Evolutionary conservation across 2,329 filamentous ascomycete species (phyloP).

Genomic region (Geosmithia flava): DNA sequence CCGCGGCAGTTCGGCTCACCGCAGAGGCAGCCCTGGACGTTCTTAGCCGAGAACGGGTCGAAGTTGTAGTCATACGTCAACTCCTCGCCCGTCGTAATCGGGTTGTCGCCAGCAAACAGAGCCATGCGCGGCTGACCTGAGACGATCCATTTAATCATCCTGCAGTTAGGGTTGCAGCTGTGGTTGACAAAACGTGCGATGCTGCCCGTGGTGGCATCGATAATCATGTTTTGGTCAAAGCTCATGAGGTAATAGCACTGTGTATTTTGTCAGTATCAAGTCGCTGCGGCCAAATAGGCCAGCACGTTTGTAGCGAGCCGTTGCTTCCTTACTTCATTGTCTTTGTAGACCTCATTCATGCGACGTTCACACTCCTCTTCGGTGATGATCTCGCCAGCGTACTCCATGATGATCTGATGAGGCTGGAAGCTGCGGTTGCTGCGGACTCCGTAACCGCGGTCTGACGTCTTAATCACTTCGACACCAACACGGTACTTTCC

Average conservation of each 20-base stretch:
- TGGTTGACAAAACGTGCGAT: conserved; percentile 98
- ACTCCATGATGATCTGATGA: conserved; percentile 96
- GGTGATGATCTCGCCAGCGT: conserved; percentile 94
- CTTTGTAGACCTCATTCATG: conserved; percentile 88
- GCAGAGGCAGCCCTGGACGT: conserved; percentile 55
- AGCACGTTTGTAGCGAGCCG: neutral
- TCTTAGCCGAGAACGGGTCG: conserved; percentile 56
- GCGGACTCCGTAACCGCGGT: conserved; percentile 84
- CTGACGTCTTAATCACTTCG: conserved; percentile 81
- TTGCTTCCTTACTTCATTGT: conserved; percentile 60
- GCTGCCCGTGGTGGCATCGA: conserved; percentile 89
- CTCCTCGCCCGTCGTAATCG: conserved; percentile 91
- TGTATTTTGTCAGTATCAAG: neutral
- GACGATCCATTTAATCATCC: conserved; percentile 97
- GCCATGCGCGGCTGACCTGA: conserved; percentile 91
- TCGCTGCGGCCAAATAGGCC: neutral
- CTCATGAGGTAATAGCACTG: conserved; percentile 98
- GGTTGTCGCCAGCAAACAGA: conserved; percentile 79
- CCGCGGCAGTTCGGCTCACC: conserved; percentile 52
- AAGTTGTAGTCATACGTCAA: conserved; percentile 86
- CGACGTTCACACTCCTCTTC: conserved; percentile 85
- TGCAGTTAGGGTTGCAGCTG: conserved; percentile 90
- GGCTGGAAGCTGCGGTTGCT: conserved; percentile 79
- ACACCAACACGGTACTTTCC: conserved; percentile 87
- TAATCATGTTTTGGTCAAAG: conserved; percentile 97